Evolutionary conservation across 1,139 yeast species (phyloP).

Genomic region (Geotrichum histeridarum): DNA sequence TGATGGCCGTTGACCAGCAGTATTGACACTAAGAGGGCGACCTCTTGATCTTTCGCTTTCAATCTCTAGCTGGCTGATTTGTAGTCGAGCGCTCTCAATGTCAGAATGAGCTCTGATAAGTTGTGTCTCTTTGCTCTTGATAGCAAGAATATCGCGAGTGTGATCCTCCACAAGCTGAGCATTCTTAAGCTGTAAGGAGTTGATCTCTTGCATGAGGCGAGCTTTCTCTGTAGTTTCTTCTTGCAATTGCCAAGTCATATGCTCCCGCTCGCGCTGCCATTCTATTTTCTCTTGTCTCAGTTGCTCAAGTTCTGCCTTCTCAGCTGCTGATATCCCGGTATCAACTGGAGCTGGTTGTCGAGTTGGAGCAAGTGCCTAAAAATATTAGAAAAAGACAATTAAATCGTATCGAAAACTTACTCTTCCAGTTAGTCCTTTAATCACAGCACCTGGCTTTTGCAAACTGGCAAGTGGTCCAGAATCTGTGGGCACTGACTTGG

Average conservation of each 20-base stretch:
- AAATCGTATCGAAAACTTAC: background rate
- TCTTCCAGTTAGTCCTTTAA: constrained; percentile 12
- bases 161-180: constrained; percentile 47
- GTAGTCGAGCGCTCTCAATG: constrained; percentile 44
- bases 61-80: constrained; percentile 12
- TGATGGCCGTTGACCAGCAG: constrained; percentile 1
- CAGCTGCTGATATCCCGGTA: constrained; percentile 25
- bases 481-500: constrained; percentile 9
- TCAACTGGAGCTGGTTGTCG: constrained; percentile 11
- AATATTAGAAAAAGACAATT: background rate
- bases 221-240: constrained; percentile 46
- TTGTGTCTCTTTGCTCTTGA: constrained; percentile 65
- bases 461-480: background rate
- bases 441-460: constrained; percentile 16
- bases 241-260: constrained; percentile 40
- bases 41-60: background rate
- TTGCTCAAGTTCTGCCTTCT: constrained; percentile 47
- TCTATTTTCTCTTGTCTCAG: constrained; percentile 49
- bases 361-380: constrained; percentile 6
- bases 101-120: constrained; percentile 56
- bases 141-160: constrained; percentile 47
- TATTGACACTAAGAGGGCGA: constrained; percentile 2
- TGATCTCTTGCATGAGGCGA: constrained; percentile 44
- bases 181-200: constrained; percentile 33
- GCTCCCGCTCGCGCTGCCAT: constrained; percentile 48